Conservation (phyloP, 73 alveolate species). For the Breviolum minutum region DNA sequence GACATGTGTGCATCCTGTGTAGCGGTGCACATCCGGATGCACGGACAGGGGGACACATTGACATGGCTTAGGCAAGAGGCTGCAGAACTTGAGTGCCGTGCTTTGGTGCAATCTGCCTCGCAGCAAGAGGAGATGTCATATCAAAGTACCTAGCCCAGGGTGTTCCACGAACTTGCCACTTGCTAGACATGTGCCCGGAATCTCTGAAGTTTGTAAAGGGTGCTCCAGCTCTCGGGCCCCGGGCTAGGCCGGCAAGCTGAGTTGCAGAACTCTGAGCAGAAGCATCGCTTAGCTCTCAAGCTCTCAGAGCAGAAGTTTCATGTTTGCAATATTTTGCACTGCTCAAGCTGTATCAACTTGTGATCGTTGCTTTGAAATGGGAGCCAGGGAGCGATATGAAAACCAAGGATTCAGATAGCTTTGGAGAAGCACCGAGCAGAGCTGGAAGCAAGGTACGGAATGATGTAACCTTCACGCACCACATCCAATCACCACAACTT, state of each 20-base stretch:
- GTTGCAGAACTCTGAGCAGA: slow-evolving; percentile 11
- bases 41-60: too few species aligned
- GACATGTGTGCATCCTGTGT: too few species aligned
- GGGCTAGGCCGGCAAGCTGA: slow-evolving; percentile 65
- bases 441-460: slow-evolving; percentile 31
- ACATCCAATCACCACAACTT: not conserved
- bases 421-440: slow-evolving; percentile 72
- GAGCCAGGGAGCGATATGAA: not conserved
- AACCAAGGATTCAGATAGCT: slow-evolving; percentile 57
- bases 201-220: not conserved
- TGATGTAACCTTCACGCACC: not conserved
- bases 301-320: slow-evolving; percentile 61
- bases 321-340: not conserved
- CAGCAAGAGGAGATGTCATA: slow-evolving; percentile 68
- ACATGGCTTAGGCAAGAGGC: slow-evolving; percentile 53
- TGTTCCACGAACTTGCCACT: too few species aligned
- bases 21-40: too few species aligned
- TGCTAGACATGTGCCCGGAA: too few species aligned
- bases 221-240: not conserved
- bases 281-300: slow-evolving; percentile 44
- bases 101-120: slow-evolving; percentile 33
- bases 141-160: slow-evolving; percentile 25
- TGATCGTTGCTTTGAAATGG: not conserved
- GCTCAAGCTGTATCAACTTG: not conserved
- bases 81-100: slow-evolving; percentile 77